These are phyloP conservation scores for Rozella allomycis DNA, from an alignment of 371 early-diverging fungal genomes.

Conservation along the genomic window DNA sequence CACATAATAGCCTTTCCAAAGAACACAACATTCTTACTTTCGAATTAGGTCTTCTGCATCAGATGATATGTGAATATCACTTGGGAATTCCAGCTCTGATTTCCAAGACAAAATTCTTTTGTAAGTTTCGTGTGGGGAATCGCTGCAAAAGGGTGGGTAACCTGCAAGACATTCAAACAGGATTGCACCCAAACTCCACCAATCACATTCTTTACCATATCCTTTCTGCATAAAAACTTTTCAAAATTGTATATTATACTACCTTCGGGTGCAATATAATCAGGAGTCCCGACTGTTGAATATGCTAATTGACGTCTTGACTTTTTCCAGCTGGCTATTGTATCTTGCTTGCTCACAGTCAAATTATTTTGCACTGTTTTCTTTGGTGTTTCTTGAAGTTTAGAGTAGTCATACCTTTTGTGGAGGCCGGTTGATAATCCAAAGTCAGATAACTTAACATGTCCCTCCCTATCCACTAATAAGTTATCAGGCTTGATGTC, in stretches of 20 bases:
- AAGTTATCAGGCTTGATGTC: conserved; percentile 20
- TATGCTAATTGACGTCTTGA: conserved; percentile 39
- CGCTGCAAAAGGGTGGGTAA: conserved; percentile 90
- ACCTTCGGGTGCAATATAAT: conserved; percentile 85
- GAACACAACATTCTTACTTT: conserved; percentile 20
- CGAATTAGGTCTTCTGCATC: conserved; percentile 81
- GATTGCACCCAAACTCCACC: conserved; percentile 97
- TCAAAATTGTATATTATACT: conserved; percentile 23
- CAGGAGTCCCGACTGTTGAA: conserved; percentile 82
- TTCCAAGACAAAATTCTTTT: conserved; percentile 90
- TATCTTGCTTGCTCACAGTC: conserved; percentile 20
- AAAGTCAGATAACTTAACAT: conserved; percentile 72
- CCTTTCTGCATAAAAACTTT: conserved; percentile 78
- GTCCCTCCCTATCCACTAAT: conserved; percentile 10
- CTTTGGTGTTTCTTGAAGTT: conserved; percentile 5
- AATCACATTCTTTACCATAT: conserved; percentile 92
- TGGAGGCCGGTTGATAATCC: conserved; percentile 96
- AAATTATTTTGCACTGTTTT: conserved; percentile 45
- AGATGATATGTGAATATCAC: conserved; percentile 67
- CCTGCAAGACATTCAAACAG: conserved; percentile 92
- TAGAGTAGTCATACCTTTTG: conserved; percentile 77
- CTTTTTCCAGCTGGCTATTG: conserved; percentile 80
- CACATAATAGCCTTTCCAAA: conserved; percentile 40
- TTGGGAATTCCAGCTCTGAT: conserved; percentile 65
- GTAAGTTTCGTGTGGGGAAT: conserved; percentile 85